Percentiles rank a stretch among this genome's conserved stretches.
Evolutionary conservation across 2,329 filamentous ascomycete genomes (phyloP).

Genomic region (Stemphylium beticola): DNA sequence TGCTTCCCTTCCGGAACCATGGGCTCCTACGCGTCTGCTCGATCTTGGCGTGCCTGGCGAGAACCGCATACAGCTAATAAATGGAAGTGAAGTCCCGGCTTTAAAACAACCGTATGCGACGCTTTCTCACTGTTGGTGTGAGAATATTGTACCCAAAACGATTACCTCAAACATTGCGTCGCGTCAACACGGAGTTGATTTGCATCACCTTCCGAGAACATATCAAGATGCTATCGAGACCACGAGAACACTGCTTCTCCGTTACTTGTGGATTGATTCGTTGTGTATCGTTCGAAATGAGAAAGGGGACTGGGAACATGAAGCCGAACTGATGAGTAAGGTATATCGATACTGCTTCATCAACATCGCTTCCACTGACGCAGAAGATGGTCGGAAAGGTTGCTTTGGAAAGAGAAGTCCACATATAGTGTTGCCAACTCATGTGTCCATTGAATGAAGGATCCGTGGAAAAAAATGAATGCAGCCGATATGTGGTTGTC

Average conservation of each 20-base stretch:
- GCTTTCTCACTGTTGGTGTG: conserved; percentile 3
- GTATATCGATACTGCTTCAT: conserved; percentile 2
- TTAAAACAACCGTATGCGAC: background rate
- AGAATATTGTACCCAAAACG: background rate
- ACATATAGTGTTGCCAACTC: background rate
- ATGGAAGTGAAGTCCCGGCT: background rate
- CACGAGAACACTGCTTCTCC: background rate
- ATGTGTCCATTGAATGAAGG: background rate
- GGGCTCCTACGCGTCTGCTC: background rate
- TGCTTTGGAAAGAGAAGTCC: conserved; percentile 3
- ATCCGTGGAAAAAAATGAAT: background rate
- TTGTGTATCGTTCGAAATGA: conserved; percentile 2
- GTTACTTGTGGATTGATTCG: conserved; percentile 7
- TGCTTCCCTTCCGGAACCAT: background rate
- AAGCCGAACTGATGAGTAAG: background rate
- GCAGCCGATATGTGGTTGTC: background rate
- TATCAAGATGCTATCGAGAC: background rate
- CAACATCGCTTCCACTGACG: conserved; percentile 6
- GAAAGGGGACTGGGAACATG: background rate
- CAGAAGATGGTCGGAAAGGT: background rate
- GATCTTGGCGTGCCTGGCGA: background rate
- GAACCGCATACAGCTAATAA: background rate
- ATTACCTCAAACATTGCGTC: background rate
- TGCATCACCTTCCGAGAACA: background rate
- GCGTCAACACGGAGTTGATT: background rate